Conservation (phyloP, 441 rosid genomes). For the Geranium incanum region DNA sequence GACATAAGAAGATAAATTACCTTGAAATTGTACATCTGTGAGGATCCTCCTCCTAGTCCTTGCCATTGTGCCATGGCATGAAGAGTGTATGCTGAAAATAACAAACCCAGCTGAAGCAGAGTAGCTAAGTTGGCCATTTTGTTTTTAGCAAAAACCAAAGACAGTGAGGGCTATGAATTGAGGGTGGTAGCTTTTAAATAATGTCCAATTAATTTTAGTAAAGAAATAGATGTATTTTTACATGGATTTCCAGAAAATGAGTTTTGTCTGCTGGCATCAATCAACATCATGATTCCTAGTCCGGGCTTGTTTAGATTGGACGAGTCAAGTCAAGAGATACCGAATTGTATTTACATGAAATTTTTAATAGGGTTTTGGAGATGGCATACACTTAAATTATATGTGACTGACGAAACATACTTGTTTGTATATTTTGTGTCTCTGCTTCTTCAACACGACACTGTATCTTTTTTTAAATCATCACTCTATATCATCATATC, state of each 20-base stretch:
- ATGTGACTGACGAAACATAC: background rate
- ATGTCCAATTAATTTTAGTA: background rate
- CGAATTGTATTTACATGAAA: no score
- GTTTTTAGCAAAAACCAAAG: background rate
- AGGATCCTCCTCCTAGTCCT: slow-evolving; percentile 31
- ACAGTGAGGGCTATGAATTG: background rate
- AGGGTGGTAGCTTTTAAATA: slow-evolving; percentile 23
- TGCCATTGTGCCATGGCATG: slow-evolving; percentile 32
- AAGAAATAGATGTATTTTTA: background rate
- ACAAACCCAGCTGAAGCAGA: slow-evolving; percentile 25
- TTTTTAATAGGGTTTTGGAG: no score
- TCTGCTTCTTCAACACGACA: background rate
- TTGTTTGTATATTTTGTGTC: background rate
- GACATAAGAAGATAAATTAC: slow-evolving; percentile 22
- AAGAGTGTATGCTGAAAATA: slow-evolving; percentile 19
- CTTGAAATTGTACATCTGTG: slow-evolving; percentile 72
- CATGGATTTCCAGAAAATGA: no score
- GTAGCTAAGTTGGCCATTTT: slow-evolving; percentile 27
- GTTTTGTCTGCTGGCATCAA: no score
- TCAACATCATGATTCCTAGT: no score
- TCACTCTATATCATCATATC: background rate
- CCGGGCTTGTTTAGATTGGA: no score
- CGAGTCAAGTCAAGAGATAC: no score
- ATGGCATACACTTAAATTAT: no score
- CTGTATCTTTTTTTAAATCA: no score